Evolutionary conservation across 192 early-diverging fungal species (phyloP), one percentile per base, ranked within the genome.

Genomic region (Mortierella alpina): DNA sequence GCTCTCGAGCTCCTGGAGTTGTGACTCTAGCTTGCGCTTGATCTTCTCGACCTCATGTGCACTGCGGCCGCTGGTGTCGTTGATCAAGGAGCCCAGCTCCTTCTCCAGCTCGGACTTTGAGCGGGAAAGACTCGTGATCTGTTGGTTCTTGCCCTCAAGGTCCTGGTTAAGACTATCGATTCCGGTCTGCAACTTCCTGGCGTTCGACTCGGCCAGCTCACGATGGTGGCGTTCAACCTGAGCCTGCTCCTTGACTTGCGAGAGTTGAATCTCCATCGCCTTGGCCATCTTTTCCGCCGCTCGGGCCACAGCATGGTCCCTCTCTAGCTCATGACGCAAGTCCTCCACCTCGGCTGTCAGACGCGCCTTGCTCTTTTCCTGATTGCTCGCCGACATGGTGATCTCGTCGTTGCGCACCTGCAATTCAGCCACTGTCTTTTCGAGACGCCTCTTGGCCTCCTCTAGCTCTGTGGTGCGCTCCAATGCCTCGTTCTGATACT

Each of bases 311-410:
- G 88, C 88, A 80, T 93, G 93, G 68, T 94, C 92, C 40, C 93
- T 89, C 73, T 96, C 94, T 41, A 86, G 74, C 69, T 94, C 92
- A 66, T 90, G 85, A 15, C 88, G 84, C 45, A 93, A 75, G 62
- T 96, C 94, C 79, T 95, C 93, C 12, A 92, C 87, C 72, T 95
- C 95, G 50, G 90, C 68, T 5, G 85, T 87, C 9, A 95, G 82
- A 6, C 91, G 84, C 0, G 83, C 69, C 59, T 91, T 91, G 7
- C 92, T 89, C 82, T 94, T 93, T 23, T 96, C 95, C 39, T 93
- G 70, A 41, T 87, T 90, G 23, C 84, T 74, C 49, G 84, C 75
- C 44, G 78, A 84, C 53, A 88, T 81, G 39, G 90, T 88, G 20
- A 89, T 68, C 50, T 92, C 92, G 40, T 80, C 77, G 45, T 66